A percentile compares a stretch with the other conserved stretches of the same genome.
These are phyloP conservation scores for Arctium lappa DNA, from an alignment of 129 eudicot genomes.

Conservation along the genomic window DNA sequence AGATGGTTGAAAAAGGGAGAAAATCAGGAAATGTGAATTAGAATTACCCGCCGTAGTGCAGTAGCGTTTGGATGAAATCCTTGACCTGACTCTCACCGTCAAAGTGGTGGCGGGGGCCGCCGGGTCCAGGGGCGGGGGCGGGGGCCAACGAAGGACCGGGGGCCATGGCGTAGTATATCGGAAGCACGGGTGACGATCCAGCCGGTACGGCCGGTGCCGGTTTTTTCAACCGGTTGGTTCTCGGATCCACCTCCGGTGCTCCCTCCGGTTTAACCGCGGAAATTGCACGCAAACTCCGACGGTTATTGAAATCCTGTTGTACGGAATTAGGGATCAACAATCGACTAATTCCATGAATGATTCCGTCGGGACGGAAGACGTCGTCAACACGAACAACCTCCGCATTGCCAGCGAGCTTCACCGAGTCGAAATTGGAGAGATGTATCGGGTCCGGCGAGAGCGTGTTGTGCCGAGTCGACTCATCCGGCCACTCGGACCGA, in stretches of 20 bases:
- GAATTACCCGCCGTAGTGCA: constrained; percentile 65
- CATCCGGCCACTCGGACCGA: constrained; percentile 46
- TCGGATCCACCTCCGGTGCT: constrained; percentile 53
- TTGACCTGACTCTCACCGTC: constrained; percentile 91
- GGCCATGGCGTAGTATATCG: constrained; percentile 74
- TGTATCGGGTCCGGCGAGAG: constrained; percentile 34
- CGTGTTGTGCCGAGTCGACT: constrained; percentile 31
- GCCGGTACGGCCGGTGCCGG: constrained; percentile 43
- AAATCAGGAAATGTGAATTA: neutral
- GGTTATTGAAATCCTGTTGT: constrained; percentile 46
- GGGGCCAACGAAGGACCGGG: constrained; percentile 92
- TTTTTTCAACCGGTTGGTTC: constrained; percentile 51
- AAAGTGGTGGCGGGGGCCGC: constrained; percentile 78
- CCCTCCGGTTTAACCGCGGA: constrained; percentile 53
- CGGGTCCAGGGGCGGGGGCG: constrained; percentile 97
- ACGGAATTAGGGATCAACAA: constrained; percentile 45
- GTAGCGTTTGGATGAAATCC: constrained; percentile 76
- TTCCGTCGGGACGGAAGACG: constrained; percentile 50
- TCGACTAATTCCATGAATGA: constrained; percentile 45
- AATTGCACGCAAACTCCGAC: constrained; percentile 44
- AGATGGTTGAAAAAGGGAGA: neutral
- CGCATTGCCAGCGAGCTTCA: constrained; percentile 43
- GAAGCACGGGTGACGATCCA: constrained; percentile 73
- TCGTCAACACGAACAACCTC: constrained; percentile 47
- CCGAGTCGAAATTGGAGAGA: constrained; percentile 1